These are phyloP conservation scores for Chlamydomonas sp. DNA, from an alignment of 139 green algal species.

Conservation along the genomic window DNA sequence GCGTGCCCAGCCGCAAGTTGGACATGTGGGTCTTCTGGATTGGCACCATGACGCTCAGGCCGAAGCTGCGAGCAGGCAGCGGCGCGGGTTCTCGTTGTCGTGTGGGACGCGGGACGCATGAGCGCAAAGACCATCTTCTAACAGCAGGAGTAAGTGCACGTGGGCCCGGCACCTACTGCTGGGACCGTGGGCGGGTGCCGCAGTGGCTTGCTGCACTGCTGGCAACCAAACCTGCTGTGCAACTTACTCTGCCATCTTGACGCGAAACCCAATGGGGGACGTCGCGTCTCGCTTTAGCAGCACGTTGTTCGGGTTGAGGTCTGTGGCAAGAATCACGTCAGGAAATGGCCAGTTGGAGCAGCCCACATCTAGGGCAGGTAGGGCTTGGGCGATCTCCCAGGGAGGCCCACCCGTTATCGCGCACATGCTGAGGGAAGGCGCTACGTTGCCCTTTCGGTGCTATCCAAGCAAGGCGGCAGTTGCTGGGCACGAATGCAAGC, in stretches of 20 bases:
- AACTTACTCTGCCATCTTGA: conserved; percentile 30
- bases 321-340: neutral
- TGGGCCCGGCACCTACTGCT: too few species aligned
- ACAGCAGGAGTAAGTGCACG: too few species aligned
- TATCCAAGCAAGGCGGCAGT: neutral
- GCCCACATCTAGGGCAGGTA: neutral
- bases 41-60: conserved; percentile 27
- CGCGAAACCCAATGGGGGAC: neutral
- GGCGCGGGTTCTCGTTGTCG: neutral
- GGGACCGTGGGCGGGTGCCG: too few species aligned
- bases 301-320: conserved; percentile 42
- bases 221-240: too few species aligned
- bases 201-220: too few species aligned
- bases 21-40: conserved; percentile 43
- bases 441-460: neutral
- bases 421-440: too few species aligned
- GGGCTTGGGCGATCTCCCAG: too few species aligned
- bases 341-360: neutral
- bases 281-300: conserved; percentile 34
- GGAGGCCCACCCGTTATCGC: too few species aligned
- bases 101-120: too few species aligned
- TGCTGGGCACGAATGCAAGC: neutral
- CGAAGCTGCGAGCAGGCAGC: conserved; percentile 15
- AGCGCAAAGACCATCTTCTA: too few species aligned
- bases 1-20: conserved; percentile 33